Conservation (phyloP, 116 monocot genomes). For the Zostera marina region DNA sequence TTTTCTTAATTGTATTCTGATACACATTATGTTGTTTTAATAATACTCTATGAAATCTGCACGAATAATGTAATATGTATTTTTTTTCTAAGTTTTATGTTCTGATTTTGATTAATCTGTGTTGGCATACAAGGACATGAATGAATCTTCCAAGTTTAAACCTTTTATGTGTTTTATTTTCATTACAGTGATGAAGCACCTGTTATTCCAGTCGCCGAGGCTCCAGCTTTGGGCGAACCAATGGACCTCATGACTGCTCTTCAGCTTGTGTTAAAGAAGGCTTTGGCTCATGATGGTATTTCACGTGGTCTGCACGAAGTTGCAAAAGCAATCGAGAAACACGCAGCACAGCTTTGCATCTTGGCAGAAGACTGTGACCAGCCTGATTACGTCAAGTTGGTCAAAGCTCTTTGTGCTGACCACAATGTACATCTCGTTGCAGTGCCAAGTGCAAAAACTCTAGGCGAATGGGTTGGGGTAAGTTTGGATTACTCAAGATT, state of each 20-base stretch:
- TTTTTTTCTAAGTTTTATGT: neutral
- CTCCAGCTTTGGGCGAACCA: conserved; percentile 54
- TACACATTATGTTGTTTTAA: no score
- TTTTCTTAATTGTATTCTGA: no score
- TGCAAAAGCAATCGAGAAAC: conserved; percentile 88
- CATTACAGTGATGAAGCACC: conserved; percentile 34
- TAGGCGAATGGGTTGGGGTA: conserved; percentile 56
- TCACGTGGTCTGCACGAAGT: conserved; percentile 60
- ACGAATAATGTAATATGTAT: no score
- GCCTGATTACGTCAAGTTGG: conserved; percentile 73
- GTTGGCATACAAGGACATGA: neutral
- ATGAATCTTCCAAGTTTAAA: no score
- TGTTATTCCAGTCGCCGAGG: conserved; percentile 11
- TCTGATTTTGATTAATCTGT: neutral
- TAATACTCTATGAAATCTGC: no score
- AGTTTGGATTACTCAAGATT: neutral
- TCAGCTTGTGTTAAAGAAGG: conserved; percentile 61
- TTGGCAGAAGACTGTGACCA: conserved; percentile 87
- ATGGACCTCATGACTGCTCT: conserved; percentile 72
- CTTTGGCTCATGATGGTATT: conserved; percentile 49
- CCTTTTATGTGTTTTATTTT: no score
- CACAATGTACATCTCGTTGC: conserved; percentile 78
- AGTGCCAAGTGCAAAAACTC: conserved; percentile 63
- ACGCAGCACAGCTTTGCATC: conserved; percentile 66
- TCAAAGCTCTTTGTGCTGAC: conserved; percentile 75